Evolutionary conservation across 2,329 filamentous ascomycete genomes (phyloP).

Genomic region (Fonsecaea nubica): DNA sequence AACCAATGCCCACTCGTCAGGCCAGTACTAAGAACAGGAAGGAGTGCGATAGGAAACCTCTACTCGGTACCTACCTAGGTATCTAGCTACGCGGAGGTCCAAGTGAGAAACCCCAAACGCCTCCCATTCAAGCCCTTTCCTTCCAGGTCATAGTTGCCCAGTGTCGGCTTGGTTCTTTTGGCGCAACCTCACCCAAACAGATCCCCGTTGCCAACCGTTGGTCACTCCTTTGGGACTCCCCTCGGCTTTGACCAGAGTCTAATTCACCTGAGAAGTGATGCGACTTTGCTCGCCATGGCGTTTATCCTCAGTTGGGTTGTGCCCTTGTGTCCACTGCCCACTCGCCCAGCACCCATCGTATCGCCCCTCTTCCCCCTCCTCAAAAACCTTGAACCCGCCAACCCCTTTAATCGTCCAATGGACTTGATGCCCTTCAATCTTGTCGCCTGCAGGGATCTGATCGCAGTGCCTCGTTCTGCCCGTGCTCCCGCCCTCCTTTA

Average conservation of each 20-base stretch:
- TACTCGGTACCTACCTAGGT: too few species aligned
- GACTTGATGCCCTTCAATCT: conserved; percentile 19
- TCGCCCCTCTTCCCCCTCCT: neutral
- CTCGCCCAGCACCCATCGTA: neutral
- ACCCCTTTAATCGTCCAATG: conserved; percentile 6
- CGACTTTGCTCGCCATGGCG: neutral
- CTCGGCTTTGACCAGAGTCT: neutral
- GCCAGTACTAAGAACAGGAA: conserved; percentile 16
- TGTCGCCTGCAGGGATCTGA: conserved; percentile 27
- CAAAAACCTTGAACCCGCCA: neutral
- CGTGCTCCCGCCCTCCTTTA: conserved; percentile 1
- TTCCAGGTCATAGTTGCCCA: neutral
- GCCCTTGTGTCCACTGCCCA: too few species aligned
- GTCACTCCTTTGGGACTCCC: neutral
- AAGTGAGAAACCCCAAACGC: neutral
- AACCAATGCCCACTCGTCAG: conserved; percentile 9
- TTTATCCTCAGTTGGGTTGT: neutral
- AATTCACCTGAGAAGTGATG: neutral
- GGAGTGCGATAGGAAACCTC: neutral
- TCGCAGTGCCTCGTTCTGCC: conserved; percentile 3
- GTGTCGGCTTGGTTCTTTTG: neutral
- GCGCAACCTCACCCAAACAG: neutral
- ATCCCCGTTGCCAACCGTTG: neutral
- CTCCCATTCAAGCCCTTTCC: neutral
- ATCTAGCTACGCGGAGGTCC: neutral